A percentile compares a stretch with the other conserved stretches of the same genome.
These are phyloP conservation scores for Ensete glaucum DNA, from an alignment of 176 grass and related monocot species.

Conservation along the genomic window DNA sequence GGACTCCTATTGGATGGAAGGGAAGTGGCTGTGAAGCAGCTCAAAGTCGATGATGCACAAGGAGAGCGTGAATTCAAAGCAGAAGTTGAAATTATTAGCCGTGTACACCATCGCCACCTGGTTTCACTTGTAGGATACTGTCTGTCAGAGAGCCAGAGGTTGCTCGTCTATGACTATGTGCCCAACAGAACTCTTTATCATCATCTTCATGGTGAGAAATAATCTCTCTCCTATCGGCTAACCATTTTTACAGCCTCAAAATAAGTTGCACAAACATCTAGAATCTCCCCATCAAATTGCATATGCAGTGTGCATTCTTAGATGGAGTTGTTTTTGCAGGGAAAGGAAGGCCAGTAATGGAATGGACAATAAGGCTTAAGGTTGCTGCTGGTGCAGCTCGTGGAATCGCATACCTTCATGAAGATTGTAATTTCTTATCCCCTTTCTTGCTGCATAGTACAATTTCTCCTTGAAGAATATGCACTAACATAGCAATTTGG, in stretches of 20 bases:
- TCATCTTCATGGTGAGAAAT: constrained; percentile 57
- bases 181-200: constrained; percentile 74
- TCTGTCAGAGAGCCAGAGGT: constrained; percentile 38
- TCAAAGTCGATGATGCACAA: constrained; percentile 56
- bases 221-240: neutral
- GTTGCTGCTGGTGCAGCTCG: constrained; percentile 93
- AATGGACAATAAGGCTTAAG: constrained; percentile 85
- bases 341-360: constrained; percentile 42
- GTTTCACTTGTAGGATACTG: constrained; percentile 79
- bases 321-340: constrained; percentile 45
- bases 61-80: constrained; percentile 70
- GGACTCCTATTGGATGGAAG: constrained; percentile 54
- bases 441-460: neutral
- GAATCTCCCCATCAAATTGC: neutral
- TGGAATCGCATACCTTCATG: constrained; percentile 94
- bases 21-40: constrained; percentile 71
- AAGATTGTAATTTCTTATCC: constrained; percentile 69
- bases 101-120: constrained; percentile 71
- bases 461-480: constrained; percentile 17
- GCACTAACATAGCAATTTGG: constrained; percentile 22
- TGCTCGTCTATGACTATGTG: constrained; percentile 85
- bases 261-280: neutral
- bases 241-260: neutral
- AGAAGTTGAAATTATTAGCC: constrained; percentile 76
- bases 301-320: neutral